A percentile compares a stretch with the other conserved stretches of the same genome.
These are phyloP conservation scores for Flagelloscypha sp. DNA, from an alignment of 768 basidiomycete species.

Conservation along the genomic window DNA sequence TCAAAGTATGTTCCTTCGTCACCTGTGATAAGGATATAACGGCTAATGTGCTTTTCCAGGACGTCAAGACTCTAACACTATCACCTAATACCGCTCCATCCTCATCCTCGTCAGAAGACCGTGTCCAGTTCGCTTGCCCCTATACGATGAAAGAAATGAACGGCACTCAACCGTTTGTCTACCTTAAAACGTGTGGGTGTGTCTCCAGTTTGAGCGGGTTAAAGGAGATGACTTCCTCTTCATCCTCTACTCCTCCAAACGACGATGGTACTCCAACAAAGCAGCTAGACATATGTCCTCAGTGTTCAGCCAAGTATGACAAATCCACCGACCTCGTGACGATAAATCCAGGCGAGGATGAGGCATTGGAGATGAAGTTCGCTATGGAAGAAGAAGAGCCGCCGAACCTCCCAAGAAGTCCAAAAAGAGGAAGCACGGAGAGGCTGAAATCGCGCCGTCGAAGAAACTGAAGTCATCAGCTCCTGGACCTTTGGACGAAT, in stretches of 20 bases:
- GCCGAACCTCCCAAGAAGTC: constrained; percentile 48
- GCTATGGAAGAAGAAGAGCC: constrained; percentile 49
- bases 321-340: constrained; percentile 43
- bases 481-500: constrained; percentile 42
- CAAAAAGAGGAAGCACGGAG: constrained; percentile 54
- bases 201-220: constrained; percentile 85
- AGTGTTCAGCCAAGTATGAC: constrained; percentile 67
- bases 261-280: too few relatives aligned
- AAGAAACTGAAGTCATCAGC: constrained; percentile 40
- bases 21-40: background rate
- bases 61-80: constrained; percentile 77
- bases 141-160: constrained; percentile 94
- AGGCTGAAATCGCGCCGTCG: constrained; percentile 28
- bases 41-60: too few relatives aligned
- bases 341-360: constrained; percentile 66
- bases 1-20: constrained; percentile 57
- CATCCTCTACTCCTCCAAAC: constrained; percentile 21
- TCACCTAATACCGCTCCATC: constrained; percentile 59
- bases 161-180: constrained; percentile 81
- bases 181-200: constrained; percentile 79
- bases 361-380: constrained; percentile 48
- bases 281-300: constrained; percentile 61
- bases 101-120: constrained; percentile 31
- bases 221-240: constrained; percentile 46
- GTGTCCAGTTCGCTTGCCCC: constrained; percentile 79